Evolutionary conservation across 805 yeast genomes (phyloP).

Genomic region (Torulaspora indica): DNA sequence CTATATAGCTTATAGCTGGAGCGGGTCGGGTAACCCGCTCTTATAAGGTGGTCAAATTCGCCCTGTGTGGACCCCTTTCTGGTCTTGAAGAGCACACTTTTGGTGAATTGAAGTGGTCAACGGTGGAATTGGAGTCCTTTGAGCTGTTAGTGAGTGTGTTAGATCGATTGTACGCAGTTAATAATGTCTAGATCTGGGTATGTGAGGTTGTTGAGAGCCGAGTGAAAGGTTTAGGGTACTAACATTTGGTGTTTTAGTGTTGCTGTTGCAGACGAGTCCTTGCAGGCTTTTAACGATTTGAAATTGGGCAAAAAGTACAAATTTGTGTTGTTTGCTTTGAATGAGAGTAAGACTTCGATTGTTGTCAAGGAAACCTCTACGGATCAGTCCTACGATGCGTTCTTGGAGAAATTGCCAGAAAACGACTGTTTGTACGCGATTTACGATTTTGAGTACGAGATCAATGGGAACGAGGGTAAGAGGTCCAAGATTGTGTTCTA

Average conservation of each 20-base stretch:
- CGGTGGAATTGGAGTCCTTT: background rate
- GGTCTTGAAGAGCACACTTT: background rate
- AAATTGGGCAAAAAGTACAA: conserved; percentile 89
- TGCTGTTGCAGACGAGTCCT: conserved; percentile 83
- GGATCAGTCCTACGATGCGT: conserved; percentile 72
- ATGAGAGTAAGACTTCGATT: conserved; percentile 84
- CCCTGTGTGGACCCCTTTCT: conserved; percentile 10
- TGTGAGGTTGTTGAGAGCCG: conserved; percentile 15
- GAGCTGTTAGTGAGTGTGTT: background rate
- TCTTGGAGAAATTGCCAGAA: conserved; percentile 87
- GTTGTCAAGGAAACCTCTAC: conserved; percentile 80
- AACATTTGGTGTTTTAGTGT: conserved; percentile 45
- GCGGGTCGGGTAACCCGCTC: conserved; percentile 2
- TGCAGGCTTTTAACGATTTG: conserved; percentile 90
- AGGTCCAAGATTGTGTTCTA: conserved; percentile 66
- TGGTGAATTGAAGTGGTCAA: background rate
- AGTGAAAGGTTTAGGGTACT: background rate
- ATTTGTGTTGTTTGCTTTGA: conserved; percentile 75
- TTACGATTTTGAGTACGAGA: conserved; percentile 93
- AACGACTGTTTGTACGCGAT: conserved; percentile 94
- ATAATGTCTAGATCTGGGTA: conserved; percentile 39
- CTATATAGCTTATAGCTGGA: too few species aligned
- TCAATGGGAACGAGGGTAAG: conserved; percentile 88
- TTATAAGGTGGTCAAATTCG: conserved; percentile 1
- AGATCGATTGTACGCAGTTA: conserved; percentile 2